Evolutionary conservation across 345 rosid genomes (phyloP).

Genomic region (Anastatica hierochuntica): DNA sequence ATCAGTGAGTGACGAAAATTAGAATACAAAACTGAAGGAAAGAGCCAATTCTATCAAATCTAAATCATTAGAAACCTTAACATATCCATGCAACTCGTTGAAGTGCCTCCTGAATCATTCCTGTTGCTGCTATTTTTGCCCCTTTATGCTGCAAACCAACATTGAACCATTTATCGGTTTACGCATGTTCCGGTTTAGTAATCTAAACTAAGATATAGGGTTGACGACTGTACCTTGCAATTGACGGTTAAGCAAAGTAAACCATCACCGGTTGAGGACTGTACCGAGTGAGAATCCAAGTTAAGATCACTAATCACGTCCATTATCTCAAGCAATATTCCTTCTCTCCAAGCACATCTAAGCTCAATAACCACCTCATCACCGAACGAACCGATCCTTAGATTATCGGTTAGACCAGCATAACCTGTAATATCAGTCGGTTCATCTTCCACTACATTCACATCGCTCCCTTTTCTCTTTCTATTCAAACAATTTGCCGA

Average conservation of each 20-base stretch:
- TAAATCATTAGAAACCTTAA: constrained; percentile 21
- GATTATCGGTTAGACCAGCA: constrained; percentile 26
- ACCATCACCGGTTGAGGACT: constrained; percentile 55
- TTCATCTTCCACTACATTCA: constrained; percentile 27
- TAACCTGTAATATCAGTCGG: constrained; percentile 30
- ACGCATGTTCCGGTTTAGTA: background rate
- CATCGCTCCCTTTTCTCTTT: constrained; percentile 55
- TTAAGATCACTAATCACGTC: constrained; percentile 49
- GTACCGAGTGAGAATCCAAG: constrained; percentile 72
- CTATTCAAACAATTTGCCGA: constrained; percentile 47
- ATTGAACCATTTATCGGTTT: background rate
- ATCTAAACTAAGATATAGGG: background rate
- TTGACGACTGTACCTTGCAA: constrained; percentile 45
- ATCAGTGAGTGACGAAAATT: constrained; percentile 5
- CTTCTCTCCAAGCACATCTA: constrained; percentile 74
- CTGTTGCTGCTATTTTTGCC: constrained; percentile 31
- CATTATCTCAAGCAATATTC: constrained; percentile 67
- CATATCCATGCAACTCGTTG: constrained; percentile 50
- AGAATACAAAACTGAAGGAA: constrained; percentile 7
- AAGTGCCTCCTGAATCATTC: constrained; percentile 47
- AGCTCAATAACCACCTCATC: constrained; percentile 56
- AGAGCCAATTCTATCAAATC: background rate
- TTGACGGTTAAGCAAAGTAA: constrained; percentile 50
- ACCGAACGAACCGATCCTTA: constrained; percentile 35
- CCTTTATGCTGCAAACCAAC: constrained; percentile 53